Conservation (phyloP, 2,329 filamentous ascomycete species). For the Ascochyta koolunga region DNA sequence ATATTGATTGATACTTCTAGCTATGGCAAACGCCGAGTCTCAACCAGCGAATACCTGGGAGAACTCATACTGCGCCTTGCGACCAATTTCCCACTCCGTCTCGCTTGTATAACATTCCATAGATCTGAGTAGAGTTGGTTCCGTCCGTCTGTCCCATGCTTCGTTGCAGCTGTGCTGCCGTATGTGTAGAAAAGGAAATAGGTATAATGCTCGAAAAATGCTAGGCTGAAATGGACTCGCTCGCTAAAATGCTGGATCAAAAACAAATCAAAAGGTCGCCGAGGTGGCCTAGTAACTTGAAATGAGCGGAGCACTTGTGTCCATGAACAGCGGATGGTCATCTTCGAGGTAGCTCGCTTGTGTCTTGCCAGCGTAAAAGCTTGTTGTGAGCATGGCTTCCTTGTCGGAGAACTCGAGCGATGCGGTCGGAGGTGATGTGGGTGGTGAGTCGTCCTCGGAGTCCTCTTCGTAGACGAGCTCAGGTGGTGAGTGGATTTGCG, state of each 20-base stretch:
- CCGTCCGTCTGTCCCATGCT: conserved; percentile 7
- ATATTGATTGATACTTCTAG: conserved; percentile 31
- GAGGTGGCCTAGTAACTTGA: conserved; percentile 46
- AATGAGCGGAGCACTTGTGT: conserved; percentile 49
- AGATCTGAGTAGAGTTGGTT: conserved; percentile 18
- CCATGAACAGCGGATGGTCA: conserved; percentile 50
- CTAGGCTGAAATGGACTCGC: conserved; percentile 43
- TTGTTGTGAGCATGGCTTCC: conserved; percentile 54
- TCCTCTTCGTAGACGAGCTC: conserved; percentile 58
- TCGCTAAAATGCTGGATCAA: conserved; percentile 47
- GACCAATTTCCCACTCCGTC: conserved; percentile 12
- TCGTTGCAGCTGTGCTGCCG: conserved; percentile 19
- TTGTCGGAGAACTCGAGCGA: conserved; percentile 55
- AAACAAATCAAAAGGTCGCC: conserved; percentile 42
- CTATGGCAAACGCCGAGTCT: conserved; percentile 33
- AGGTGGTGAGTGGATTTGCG: conserved; percentile 54
- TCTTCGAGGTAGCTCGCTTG: conserved; percentile 46
- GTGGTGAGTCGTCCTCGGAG: conserved; percentile 57
- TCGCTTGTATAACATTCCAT: conserved; percentile 10
- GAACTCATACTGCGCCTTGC: conserved; percentile 28
- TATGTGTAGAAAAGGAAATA: conserved; percentile 27
- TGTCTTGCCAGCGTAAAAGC: conserved; percentile 51
- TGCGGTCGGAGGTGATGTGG: conserved; percentile 53
- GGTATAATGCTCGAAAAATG: conserved; percentile 40
- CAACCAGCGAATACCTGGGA: conserved; percentile 30